Base-by-base conservation (phyloP, 2,329 filamentous ascomycete species). In the Diaporthe eres region DNA sequence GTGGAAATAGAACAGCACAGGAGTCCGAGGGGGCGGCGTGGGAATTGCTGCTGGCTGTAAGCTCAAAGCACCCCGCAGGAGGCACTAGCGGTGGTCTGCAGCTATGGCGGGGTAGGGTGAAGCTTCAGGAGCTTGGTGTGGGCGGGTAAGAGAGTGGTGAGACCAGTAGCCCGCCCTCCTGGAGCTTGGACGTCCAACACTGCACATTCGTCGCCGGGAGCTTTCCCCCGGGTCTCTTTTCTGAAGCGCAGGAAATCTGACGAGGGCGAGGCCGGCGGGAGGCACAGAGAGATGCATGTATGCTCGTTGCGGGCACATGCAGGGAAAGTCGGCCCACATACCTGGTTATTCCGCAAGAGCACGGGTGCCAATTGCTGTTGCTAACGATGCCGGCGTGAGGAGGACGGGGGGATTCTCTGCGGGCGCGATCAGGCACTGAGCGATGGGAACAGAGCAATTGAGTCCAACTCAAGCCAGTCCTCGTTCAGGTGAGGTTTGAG, bases 121-220 rank as follows among this genome's bases (percentile, higher is more conserved):
- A 70, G 65, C 65, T 70, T 55, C 65, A 31, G 19, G 65, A 68
- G 65, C 65, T 68, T 68, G 31, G 47, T 39, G 65, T 68, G 65
- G 49, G 65, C 47, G 47, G 31, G 13, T 42, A 22, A n/a, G 53
- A 34, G 7, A 39, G 13, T 28, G 28, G 44, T 47, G 58, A 31
- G 53, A 71, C n/a, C 31, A 31, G n/a, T 25, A 17, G 47, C 42
- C n/a, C 13, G 49, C 49, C 65, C 65, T 42, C n/a, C n/a, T 15
- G 34, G 47, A 55, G 49, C 31, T 70, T 25, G n/a, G 49, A 55
- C 65, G n/a, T 55, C 49, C 34, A 28, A 70, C 31, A 39, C 31
- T 39, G 22, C 65, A 70, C 49, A 25, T 39, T 15, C 12, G n/a
- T 12, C 22, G 8, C 65, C 15, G 28, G 28, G 22, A 53, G 63